Conservation (phyloP, 192 early-diverging fungal species). For the Coemansia sp. region DNA sequence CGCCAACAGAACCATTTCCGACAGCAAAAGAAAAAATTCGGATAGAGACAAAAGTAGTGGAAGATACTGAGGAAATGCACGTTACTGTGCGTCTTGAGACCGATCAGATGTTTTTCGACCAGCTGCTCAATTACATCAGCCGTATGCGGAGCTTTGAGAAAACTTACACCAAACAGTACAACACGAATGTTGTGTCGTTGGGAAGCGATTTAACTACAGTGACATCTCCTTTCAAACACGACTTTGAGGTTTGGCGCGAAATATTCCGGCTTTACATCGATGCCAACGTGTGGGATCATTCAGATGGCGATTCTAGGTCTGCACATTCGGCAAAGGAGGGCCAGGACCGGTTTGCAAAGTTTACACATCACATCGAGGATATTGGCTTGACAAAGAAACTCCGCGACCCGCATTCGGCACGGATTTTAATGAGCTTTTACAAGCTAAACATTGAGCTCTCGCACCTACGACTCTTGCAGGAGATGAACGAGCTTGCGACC, state of each 20-base stretch:
- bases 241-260: constrained; percentile 69
- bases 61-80: constrained; percentile 35
- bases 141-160: constrained; percentile 61
- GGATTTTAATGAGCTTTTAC: constrained; percentile 47
- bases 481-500: constrained; percentile 74
- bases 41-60: constrained; percentile 9
- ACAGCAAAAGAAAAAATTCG: constrained; percentile 1
- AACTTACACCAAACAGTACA: constrained; percentile 56
- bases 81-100: constrained; percentile 47
- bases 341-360: constrained; percentile 60
- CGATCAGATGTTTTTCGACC: constrained; percentile 62
- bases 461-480: constrained; percentile 68
- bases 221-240: constrained; percentile 71
- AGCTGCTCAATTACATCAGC: constrained; percentile 59
- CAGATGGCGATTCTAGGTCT: constrained; percentile 60
- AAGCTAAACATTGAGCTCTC: constrained; percentile 72
- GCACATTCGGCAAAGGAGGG: constrained; percentile 60
- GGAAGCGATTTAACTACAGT: constrained; percentile 57
- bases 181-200: constrained; percentile 57
- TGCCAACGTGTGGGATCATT: constrained; percentile 66
- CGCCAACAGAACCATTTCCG: neutral
- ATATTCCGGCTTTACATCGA: constrained; percentile 71
- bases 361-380: constrained; percentile 52
- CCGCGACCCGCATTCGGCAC: constrained; percentile 39
- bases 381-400: constrained; percentile 26